These are phyloP conservation scores for Corymbia citriodora DNA, from an alignment of 441 rosid species.

Conservation along the genomic window DNA sequence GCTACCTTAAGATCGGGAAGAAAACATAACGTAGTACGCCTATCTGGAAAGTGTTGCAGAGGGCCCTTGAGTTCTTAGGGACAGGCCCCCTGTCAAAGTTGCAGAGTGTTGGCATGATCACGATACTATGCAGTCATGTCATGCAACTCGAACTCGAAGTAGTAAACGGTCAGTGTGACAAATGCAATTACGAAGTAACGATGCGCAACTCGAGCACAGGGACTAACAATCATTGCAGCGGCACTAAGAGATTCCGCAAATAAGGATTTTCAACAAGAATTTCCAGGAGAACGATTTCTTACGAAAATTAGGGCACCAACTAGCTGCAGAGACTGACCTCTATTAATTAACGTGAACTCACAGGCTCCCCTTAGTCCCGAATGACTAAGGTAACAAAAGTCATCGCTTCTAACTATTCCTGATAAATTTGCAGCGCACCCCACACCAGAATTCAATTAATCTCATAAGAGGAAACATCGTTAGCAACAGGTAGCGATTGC, in stretches of 20 bases:
- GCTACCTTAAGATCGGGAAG: not conserved
- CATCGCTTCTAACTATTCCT: not conserved
- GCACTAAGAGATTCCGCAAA: not conserved
- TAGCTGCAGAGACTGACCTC: not conserved
- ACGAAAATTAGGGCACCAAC: not conserved
- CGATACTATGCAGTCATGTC: not conserved
- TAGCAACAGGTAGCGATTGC: not conserved
- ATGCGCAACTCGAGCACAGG: not conserved
- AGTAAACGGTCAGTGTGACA: not conserved
- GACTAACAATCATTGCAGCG: not conserved
- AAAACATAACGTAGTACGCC: not conserved
- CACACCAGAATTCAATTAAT: not conserved
- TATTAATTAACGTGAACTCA: not conserved
- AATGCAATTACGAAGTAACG: not conserved
- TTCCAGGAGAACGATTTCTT: not conserved
- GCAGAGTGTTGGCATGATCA: not conserved
- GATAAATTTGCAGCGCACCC: not conserved
- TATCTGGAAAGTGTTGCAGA: not conserved
- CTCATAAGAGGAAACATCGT: not conserved
- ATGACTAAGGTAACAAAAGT: not conserved
- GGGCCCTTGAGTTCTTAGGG: not conserved
- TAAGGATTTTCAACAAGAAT: not conserved
- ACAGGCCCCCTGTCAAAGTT: not conserved
- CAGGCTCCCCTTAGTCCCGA: not conserved
- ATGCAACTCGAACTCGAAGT: not conserved